Base-by-base conservation (phyloP, 176 grass and related monocot genomes). In the Lolium perenne region DNA sequence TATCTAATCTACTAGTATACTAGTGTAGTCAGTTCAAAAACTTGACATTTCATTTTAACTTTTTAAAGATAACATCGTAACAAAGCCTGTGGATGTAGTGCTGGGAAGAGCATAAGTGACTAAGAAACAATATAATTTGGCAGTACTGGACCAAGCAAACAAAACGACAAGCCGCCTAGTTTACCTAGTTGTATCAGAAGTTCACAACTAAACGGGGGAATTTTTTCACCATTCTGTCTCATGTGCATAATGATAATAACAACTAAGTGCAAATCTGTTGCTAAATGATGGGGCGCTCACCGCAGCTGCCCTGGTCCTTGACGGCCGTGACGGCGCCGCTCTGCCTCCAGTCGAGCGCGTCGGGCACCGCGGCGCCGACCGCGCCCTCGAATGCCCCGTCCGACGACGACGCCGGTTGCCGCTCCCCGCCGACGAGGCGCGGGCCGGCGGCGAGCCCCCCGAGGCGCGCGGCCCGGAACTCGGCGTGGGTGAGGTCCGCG, bases 281-380 rank as follows among this genome's bases (percentile, higher is more conserved):
- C 46, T 14, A 40, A 62, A 38, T n/a, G n/a, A n/a, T n/a, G n/a
- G 20, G 20, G 15, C 20, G 45, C 90, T 90, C 91, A 95, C 93
- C 93, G 76, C 93, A 95, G 82, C 88, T 90, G 41, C 88, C 90
- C 80, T 95, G 93, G 75, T 95, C 88, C 84, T 95, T 95, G 71
- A 95, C 80, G 12, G 76, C 60, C 77, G 91, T 95, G 65, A 95
- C 91, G 8, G 88, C 88, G 15, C 88, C 93, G 38, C 64, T 86
- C 58, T 95, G 18, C 80, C 93, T 92, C 93, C 93, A 95, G 85
- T 95, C 93, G 1, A 95, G 0, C 58, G 91, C 82, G 23, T 86
- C 83, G 6, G 93, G 93, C 22, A 89, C 5, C 11, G 48, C 80
- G 15, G 77, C 83, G 18, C 40, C 68, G 32, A 90, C 64, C 13